Conservation (phyloP, 306 rosid genomes). For the Pueraria montana region DNA sequence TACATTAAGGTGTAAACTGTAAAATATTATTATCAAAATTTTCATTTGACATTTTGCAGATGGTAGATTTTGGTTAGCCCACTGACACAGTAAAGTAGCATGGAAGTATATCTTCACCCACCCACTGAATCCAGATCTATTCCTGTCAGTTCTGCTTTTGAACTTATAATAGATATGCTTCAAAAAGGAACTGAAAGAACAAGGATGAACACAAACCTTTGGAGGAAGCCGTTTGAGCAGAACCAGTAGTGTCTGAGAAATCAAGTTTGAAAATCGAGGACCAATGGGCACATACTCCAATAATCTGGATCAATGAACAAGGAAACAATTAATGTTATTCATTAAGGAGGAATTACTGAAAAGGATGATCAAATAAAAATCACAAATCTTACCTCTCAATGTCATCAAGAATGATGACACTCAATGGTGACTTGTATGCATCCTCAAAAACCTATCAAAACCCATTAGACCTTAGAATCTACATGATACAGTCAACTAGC, state of each 20-base stretch:
- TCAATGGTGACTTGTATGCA: slow-evolving; percentile 97
- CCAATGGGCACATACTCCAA: slow-evolving; percentile 93
- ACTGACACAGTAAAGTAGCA: slow-evolving; percentile 22
- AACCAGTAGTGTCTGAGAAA: slow-evolving; percentile 87
- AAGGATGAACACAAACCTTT: slow-evolving; percentile 68
- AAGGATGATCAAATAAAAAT: slow-evolving; percentile 46
- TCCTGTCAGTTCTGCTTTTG: slow-evolving; percentile 15
- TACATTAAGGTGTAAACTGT: background rate
- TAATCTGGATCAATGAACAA: slow-evolving; percentile 62
- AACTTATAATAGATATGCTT: slow-evolving; percentile 35
- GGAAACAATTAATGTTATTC: slow-evolving; percentile 3
- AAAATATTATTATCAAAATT: slow-evolving; percentile 24
- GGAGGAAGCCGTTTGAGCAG: slow-evolving; percentile 95
- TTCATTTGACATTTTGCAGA: background rate
- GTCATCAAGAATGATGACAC: slow-evolving; percentile 95
- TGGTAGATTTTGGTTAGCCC: slow-evolving; percentile 7
- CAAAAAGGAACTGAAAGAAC: slow-evolving; percentile 32
- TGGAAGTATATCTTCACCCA: slow-evolving; percentile 11
- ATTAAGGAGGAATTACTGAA: slow-evolving; percentile 11
- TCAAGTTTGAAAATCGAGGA: slow-evolving; percentile 92
- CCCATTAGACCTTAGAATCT: slow-evolving; percentile 43
- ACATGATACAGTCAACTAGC: slow-evolving; percentile 12
- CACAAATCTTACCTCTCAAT: slow-evolving; percentile 79
- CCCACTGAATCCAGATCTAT: slow-evolving; percentile 16
- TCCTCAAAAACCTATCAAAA: slow-evolving; percentile 90